Conservation (phyloP, 495 filamentous ascomycete genomes). For the Evansstolkia leycettana region DNA sequence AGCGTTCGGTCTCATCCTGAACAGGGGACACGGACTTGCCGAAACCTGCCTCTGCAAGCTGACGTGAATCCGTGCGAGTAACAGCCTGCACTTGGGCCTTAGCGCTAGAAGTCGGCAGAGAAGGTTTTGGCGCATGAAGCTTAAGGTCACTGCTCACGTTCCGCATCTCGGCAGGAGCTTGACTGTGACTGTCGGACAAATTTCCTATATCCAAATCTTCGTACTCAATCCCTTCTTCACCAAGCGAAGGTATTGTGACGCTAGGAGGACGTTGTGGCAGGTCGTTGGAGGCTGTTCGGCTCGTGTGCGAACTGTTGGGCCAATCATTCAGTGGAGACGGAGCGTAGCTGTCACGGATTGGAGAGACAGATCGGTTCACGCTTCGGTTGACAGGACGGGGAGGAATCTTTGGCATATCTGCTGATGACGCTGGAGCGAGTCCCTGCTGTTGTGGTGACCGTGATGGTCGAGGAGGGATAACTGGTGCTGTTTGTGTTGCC, state of each 20-base stretch:
- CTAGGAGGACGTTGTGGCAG: constrained; percentile 54
- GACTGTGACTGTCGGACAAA: constrained; percentile 24
- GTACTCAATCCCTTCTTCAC: constrained; percentile 86
- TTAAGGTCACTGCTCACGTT: constrained; percentile 71
- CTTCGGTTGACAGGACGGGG: constrained; percentile 56
- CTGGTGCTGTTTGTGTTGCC: constrained; percentile 33
- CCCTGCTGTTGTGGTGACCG: constrained; percentile 33
- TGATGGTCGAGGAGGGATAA: constrained; percentile 37
- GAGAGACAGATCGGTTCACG: constrained; percentile 66
- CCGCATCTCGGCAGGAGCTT: constrained; percentile 51
- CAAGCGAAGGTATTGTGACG: constrained; percentile 70
- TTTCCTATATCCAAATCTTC: constrained; percentile 42
- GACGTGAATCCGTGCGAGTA: constrained; percentile 77
- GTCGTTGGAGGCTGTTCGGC: constrained; percentile 35
- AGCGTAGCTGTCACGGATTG: constrained; percentile 63
- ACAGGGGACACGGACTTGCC: constrained; percentile 46
- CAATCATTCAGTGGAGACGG: constrained; percentile 75
- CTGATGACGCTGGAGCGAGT: constrained; percentile 12
- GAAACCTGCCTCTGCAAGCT: constrained; percentile 71
- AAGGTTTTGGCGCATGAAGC: constrained; percentile 84
- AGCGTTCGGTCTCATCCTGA: constrained; percentile 49
- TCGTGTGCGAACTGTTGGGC: constrained; percentile 32
- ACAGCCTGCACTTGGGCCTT: constrained; percentile 70
- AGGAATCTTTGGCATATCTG: constrained; percentile 42
- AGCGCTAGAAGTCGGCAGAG: constrained; percentile 62